Percentiles rank a stretch among this genome's conserved stretches.
These are phyloP conservation scores for Chrysosporium queenslandicum DNA, from an alignment of 2,329 filamentous ascomycete genomes.

Conservation along the genomic window DNA sequence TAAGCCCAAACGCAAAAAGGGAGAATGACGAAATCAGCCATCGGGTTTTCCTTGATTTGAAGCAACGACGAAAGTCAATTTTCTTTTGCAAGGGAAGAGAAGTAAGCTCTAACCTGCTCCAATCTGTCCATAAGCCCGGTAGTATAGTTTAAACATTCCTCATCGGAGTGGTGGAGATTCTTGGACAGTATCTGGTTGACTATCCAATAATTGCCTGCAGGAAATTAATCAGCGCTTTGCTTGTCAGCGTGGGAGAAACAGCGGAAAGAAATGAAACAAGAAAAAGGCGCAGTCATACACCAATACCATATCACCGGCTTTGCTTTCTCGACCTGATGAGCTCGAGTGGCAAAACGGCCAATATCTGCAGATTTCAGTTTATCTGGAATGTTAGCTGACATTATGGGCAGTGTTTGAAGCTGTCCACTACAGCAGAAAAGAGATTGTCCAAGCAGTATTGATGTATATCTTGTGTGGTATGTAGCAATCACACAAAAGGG, in stretches of 20 bases:
- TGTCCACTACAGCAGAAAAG: not conserved
- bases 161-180: slow-evolving; percentile 65
- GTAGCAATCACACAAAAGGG: not conserved
- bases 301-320: slow-evolving; percentile 91
- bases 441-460: too few relatives aligned
- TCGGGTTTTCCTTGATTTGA: slow-evolving; percentile 3
- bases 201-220: slow-evolving; percentile 74
- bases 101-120: slow-evolving; percentile 52
- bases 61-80: not conserved
- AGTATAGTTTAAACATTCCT: slow-evolving; percentile 72
- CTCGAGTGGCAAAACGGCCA: slow-evolving; percentile 71
- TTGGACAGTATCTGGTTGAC: slow-evolving; percentile 82
- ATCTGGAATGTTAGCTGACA: slow-evolving; percentile 62
- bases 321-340: slow-evolving; percentile 68
- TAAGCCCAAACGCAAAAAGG: not conserved
- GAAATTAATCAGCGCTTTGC: slow-evolving; percentile 1
- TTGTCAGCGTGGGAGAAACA: too few relatives aligned
- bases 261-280: too few relatives aligned
- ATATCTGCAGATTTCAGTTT: slow-evolving; percentile 72
- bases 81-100: not conserved
- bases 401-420: slow-evolving; percentile 32
- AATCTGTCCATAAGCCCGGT: slow-evolving; percentile 81
- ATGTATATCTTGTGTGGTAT: too few relatives aligned
- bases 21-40: slow-evolving; percentile 8
- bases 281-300: too few relatives aligned